These are phyloP conservation scores for Gnomoniopsis sp. DNA, from an alignment of 2,329 filamentous ascomycete genomes.

Conservation along the genomic window DNA sequence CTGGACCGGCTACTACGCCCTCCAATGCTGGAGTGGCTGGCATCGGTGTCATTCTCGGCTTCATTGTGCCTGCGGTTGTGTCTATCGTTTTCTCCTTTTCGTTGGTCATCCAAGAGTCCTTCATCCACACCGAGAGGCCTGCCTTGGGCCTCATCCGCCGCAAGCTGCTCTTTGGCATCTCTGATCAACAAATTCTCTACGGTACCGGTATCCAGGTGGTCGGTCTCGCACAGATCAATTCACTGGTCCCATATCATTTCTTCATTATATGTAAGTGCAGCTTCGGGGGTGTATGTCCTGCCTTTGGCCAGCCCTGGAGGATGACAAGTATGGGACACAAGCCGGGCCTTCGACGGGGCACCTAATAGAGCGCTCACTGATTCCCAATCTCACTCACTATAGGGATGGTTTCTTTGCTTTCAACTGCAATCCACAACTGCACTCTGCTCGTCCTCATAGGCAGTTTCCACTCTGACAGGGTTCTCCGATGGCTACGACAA, in stretches of 20 bases:
- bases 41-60: constrained; percentile 13
- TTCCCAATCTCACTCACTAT: constrained; percentile 66
- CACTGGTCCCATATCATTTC: constrained; percentile 65
- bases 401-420: constrained; percentile 60
- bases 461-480: constrained; percentile 65
- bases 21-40: not conserved
- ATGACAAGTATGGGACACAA: not conserved
- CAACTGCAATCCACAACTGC: constrained; percentile 63
- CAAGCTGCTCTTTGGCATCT: constrained; percentile 63
- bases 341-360: not conserved
- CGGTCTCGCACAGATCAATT: constrained; percentile 56
- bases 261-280: constrained; percentile 58
- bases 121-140: constrained; percentile 7
- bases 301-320: no score
- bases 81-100: constrained; percentile 15
- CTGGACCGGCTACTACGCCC: not conserved
- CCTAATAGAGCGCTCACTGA: not conserved
- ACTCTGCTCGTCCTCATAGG: constrained; percentile 62
- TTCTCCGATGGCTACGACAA: constrained; percentile 63
- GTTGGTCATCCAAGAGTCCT: constrained; percentile 16
- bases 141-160: constrained; percentile 35
- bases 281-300: not conserved
- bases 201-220: constrained; percentile 67
- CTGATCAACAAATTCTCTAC: constrained; percentile 66
- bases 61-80: constrained; percentile 14